A percentile compares a stretch with the other conserved stretches of the same genome.
phyloP scores from a whole-genome alignment of 306 rosid species.

The Quercus cerris region DNA sequence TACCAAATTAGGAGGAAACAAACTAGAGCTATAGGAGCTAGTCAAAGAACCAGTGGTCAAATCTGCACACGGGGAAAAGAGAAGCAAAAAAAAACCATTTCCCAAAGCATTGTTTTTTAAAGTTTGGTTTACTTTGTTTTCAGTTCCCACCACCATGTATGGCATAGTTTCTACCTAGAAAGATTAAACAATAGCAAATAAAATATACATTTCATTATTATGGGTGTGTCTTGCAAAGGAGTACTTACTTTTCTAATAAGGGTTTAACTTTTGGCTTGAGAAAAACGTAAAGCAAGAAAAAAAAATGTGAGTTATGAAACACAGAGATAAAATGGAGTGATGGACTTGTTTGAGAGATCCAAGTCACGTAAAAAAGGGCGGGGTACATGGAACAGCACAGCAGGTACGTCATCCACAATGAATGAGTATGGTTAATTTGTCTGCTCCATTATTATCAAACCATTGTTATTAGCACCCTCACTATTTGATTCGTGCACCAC shows the following conservation, averaged over 20 bases:
- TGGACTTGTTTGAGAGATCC: constrained; percentile 29
- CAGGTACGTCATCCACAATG: constrained; percentile 15
- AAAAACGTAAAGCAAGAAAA: constrained; percentile 18
- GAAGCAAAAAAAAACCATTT: constrained; percentile 21
- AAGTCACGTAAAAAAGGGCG: constrained; percentile 24
- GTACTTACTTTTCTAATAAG: constrained; percentile 20
- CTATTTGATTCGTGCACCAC: neutral
- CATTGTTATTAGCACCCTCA: neutral
- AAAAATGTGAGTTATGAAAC: constrained; percentile 6
- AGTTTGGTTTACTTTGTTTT: constrained; percentile 22
- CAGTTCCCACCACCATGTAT: constrained; percentile 42
- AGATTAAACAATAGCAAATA: constrained; percentile 16
- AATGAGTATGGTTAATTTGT: neutral
- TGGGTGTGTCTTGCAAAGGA: neutral
- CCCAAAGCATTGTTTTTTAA: constrained; percentile 20
- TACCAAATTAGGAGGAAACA: neutral
- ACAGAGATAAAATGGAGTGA: neutral
- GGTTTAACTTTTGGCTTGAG: constrained; percentile 30
- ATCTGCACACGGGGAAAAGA: neutral
- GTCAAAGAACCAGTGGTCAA: constrained; percentile 11
- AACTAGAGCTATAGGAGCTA: neutral
- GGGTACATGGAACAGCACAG: constrained; percentile 19
- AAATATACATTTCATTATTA: neutral
- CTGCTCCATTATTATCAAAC: neutral
- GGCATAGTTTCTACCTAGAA: constrained; percentile 48